Percentiles rank a stretch among this genome's conserved stretches.
Conservation (phyloP, 177 flowering plant genomes). For the Telopea speciosissima region DNA sequence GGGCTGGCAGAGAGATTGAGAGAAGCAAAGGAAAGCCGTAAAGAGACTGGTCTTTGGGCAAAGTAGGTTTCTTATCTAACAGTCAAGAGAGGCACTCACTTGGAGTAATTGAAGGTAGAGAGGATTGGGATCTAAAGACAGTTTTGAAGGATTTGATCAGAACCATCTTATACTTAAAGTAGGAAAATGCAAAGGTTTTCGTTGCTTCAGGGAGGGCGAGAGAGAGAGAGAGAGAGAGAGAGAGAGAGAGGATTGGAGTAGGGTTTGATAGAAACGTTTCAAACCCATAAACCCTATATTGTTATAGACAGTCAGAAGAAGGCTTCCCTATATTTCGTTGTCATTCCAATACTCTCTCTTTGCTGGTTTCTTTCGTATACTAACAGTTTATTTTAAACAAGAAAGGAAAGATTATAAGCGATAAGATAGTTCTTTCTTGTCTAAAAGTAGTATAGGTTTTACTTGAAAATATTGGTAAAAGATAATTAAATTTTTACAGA, state of each 20-base stretch:
- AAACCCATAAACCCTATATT: conserved; percentile 7
- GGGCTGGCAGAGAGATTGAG: conserved; percentile 7
- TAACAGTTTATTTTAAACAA: conserved; percentile 20
- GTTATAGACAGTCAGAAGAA: conserved; percentile 8
- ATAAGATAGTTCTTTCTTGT: too few relatives aligned
- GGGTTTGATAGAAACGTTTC: conserved; percentile 34
- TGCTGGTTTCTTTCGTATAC: conserved; percentile 3
- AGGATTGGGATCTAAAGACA: background rate
- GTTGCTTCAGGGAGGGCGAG: conserved; percentile 13
- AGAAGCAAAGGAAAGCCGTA: conserved; percentile 17
- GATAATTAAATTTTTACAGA: background rate
- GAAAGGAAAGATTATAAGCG: conserved; percentile 18
- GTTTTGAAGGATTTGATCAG: background rate
- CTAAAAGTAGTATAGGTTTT: too few relatives aligned
- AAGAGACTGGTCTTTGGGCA: conserved; percentile 19
- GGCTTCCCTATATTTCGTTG: conserved; percentile 17
- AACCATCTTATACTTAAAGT: conserved; percentile 32
- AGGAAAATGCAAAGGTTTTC: conserved; percentile 39
- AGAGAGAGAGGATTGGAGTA: conserved; percentile 20
- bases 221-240: too few relatives aligned
- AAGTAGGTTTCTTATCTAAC: background rate
- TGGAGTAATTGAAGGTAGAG: too few relatives aligned
- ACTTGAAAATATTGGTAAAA: too few relatives aligned
- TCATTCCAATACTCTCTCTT: conserved; percentile 11
- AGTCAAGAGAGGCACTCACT: background rate